Percentiles rank a stretch among this genome's conserved stretches.
phyloP scores from a whole-genome alignment of 768 basidiomycete genomes.

The Pisolithus microcarpus region DNA sequence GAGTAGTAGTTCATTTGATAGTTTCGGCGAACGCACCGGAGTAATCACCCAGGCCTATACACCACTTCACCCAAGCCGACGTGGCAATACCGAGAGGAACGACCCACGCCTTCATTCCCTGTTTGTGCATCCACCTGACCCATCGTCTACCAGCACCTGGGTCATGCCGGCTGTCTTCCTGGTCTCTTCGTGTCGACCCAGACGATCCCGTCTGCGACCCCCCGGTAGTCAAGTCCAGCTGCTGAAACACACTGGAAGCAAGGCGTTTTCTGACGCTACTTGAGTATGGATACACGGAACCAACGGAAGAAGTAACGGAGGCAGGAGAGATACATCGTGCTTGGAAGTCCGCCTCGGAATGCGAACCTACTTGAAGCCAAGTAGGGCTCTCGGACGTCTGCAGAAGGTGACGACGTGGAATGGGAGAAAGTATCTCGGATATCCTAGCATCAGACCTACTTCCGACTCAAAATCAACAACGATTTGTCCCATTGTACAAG shows the following conservation, averaged over 20 bases:
- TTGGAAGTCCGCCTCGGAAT: conserved; percentile 34
- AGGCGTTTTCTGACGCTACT: conserved; percentile 14
- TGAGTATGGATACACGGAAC: conserved; percentile 17
- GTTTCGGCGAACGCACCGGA: conserved; percentile 52
- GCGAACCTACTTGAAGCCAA: conserved; percentile 45
- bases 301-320: conserved; percentile 26
- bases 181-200: conserved; percentile 4
- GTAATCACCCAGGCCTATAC: conserved; percentile 69
- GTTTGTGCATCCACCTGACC: conserved; percentile 77
- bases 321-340: conserved; percentile 43
- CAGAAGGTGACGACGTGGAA: conserved; percentile 59
- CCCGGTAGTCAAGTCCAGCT: conserved; percentile 22
- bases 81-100: conserved; percentile 48
- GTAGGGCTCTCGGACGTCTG: conserved; percentile 52
- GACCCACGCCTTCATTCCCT: conserved; percentile 52
- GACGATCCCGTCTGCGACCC: background rate
- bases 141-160: conserved; percentile 50
- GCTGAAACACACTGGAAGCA: conserved; percentile 41
- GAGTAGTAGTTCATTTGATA: background rate
- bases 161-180: conserved; percentile 16
- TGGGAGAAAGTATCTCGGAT: conserved; percentile 52
- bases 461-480: too few relatives aligned
- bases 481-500: too few relatives aligned
- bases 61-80: conserved; percentile 56
- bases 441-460: conserved; percentile 22